Base-by-base conservation (phyloP, 202 grass and related monocot genomes). In the Musa balbisiana region DNA sequence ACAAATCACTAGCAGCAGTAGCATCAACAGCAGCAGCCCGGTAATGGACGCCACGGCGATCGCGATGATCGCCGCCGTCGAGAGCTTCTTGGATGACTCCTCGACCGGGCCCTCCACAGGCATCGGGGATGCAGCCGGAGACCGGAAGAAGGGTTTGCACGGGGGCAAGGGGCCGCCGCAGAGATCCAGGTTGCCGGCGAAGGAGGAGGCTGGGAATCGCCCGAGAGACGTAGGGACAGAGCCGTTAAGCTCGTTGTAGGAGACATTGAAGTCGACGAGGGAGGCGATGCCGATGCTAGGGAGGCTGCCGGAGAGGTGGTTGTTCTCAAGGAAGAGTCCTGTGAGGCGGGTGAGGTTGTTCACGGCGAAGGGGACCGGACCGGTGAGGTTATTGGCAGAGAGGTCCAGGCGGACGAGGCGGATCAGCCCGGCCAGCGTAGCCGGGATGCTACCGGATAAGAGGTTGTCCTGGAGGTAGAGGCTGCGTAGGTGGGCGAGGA, bases 61-160 rank as follows among this genome's bases (percentile, higher is more conserved):
- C 52, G 82, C 79, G 52, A 79, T 80, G 26, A 98, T 76, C n/a
- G 81, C 91, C 74, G 83, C 87, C 71, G 75, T 83, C 1, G 95
- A 88, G 3, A 94, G 85, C 62, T 69, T 79, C 50, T 67, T 76
- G 65, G 67, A 71, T 21, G 78, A 63, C 49, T 82, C 82, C 76
- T 43, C 10, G 67, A 8, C 53, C 24, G 85, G 73, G 1, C 15
- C 24, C 10, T 55, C 75, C 11, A 2, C 14, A 0, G 83, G 79
- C 49, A 84, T 82, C 1, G 94, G 95, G 13, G 95, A 68, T 1
- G 85, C 75, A 2, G 84, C 0, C n/a, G 87, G 68, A 27, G 95
- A 88, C 3, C 87, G 83, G 60, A 88, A 92, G 73, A 92, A 95
- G 55, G 92, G 88, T 2, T 74, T 88, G 74, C 95, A 98, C 0